Percentiles rank a stretch among this genome's conserved stretches.
Evolutionary conservation across 2,329 filamentous ascomycete species (phyloP).

Genomic region (Fusarium stilboides): DNA sequence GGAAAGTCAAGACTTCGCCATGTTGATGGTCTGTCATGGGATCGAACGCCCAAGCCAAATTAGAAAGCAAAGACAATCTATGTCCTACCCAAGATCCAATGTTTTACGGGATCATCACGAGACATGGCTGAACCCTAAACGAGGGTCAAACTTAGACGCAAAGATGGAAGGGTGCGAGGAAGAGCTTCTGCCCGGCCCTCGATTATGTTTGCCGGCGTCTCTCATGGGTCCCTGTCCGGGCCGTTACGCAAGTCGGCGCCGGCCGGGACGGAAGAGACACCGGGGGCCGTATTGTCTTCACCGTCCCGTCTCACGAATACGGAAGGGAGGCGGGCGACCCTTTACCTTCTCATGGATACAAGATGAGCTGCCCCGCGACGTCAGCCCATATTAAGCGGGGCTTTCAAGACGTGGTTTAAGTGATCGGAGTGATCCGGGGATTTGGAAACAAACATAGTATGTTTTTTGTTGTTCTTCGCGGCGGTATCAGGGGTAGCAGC

Average conservation of each 20-base stretch:
- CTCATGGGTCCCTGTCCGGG: constrained; percentile 26
- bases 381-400: constrained; percentile 50
- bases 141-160: neutral
- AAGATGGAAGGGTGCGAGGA: neutral
- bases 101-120: neutral
- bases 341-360: constrained; percentile 4
- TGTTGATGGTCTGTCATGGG: neutral
- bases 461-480: constrained; percentile 21
- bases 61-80: neutral
- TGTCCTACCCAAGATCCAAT: neutral
- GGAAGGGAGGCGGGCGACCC: constrained; percentile 34
- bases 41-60: neutral
- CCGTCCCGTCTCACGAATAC: constrained; percentile 43
- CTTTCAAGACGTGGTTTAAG: constrained; percentile 31
- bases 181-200: neutral
- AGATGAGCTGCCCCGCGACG: constrained; percentile 27
- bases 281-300: constrained; percentile 12
- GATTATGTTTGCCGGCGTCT: constrained; percentile 5
- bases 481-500: constrained; percentile 15
- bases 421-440: constrained; percentile 48
- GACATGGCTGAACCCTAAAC: neutral
- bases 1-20: neutral
- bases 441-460: constrained; percentile 31
- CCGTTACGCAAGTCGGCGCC: constrained; percentile 23
- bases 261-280: constrained; percentile 27